Evolutionary conservation across 1,284 basidiomycete species (phyloP), one percentile per base, ranked within the genome.

Genomic region (Psilocybe mexicana): DNA sequence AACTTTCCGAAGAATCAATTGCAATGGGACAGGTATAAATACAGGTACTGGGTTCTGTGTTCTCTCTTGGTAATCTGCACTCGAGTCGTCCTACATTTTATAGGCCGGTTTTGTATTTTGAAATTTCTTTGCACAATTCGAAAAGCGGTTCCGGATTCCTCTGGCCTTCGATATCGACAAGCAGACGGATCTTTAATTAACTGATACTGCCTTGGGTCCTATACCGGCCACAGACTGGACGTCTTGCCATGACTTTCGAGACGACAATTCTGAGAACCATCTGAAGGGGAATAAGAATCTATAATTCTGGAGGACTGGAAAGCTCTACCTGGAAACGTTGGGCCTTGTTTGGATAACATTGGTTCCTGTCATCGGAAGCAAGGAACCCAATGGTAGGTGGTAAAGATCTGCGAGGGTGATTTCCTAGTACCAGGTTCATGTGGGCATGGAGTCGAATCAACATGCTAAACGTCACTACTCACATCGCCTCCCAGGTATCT

Each of bases 401-500:
- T 69, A 75, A 14, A 76, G 49, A 58, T 76, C 75, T 0, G 68
- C 74, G 8, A 76, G 63, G 3, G 73, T 72, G 6, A 76, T 46
- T 23, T 69, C 68, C 73, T 75, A 46, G 14, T 28, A 14, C 6
- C n/a, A 10, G 26, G 10, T 45, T 44, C 26, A 26, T 43, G 18
- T 0, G n/a, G 24, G 35, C 10, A 7, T 12, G 24, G 30, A n/a
- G 10, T 14, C 30, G 11, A 6, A 6, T 30, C 40, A 8, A 26
- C n/a, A 30, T 14, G 25, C n/a, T 10, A 26, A 14, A 28, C 6
- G 10, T 5, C 8, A 24, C 25, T 4, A 44, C 76, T 56, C 52
- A 80, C 78, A 62, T 84, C 71, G 12, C 83, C 83, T 36, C 75
- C 81, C 18, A 84, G 61, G 63, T 79, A 85, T 63, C 77, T 78